Evolutionary conservation across 2,329 filamentous ascomycete species (phyloP).

Genomic region (Zasmidium angulare): DNA sequence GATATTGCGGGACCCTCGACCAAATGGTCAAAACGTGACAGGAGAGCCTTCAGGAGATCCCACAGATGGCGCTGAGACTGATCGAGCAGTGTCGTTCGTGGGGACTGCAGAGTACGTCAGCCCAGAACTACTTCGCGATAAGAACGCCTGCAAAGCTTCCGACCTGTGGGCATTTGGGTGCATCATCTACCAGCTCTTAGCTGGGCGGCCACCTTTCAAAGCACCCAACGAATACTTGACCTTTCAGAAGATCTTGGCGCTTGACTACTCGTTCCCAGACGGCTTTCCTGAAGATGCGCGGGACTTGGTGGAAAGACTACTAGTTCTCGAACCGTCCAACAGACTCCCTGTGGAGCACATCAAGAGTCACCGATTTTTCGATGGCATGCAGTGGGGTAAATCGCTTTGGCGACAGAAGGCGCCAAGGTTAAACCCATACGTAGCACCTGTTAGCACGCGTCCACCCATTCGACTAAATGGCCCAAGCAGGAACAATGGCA

Average conservation of each 20-base stretch:
- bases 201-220: slow-evolving; percentile 97
- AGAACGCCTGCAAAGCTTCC: slow-evolving; percentile 95
- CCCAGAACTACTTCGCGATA: slow-evolving; percentile 92
- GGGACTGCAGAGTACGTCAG: slow-evolving; percentile 98
- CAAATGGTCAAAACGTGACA: slow-evolving; percentile 36
- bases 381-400: slow-evolving; percentile 80
- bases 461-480: slow-evolving; percentile 31
- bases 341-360: slow-evolving; percentile 92
- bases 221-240: slow-evolving; percentile 93
- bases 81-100: slow-evolving; percentile 88
- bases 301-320: slow-evolving; percentile 84
- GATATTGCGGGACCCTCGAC: slow-evolving; percentile 61
- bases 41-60: slow-evolving; percentile 46
- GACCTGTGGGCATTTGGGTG: slow-evolving; percentile 98
- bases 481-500: slow-evolving; percentile 27
- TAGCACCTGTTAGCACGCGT: slow-evolving; percentile 55
- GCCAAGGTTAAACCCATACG: slow-evolving; percentile 80
- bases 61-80: slow-evolving; percentile 61
- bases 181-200: slow-evolving; percentile 92
- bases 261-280: slow-evolving; percentile 90
- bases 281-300: slow-evolving; percentile 84
- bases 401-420: slow-evolving; percentile 86
- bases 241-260: slow-evolving; percentile 93
- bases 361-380: slow-evolving; percentile 94
- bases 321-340: slow-evolving; percentile 83